Conservation (phyloP, 129 eudicot genomes). For the Kitagawia praeruptora region DNA sequence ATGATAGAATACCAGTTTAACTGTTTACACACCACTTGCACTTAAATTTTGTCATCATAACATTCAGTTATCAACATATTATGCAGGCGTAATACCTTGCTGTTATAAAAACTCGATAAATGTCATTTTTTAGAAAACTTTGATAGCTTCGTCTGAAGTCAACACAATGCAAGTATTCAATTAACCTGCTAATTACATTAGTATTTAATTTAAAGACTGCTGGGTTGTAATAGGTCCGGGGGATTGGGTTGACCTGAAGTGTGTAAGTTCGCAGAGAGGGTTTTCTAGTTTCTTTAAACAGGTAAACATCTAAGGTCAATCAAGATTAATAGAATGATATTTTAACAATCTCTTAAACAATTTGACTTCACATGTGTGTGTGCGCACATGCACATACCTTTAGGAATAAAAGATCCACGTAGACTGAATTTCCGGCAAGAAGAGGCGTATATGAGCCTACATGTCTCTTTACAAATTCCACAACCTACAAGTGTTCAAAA, state of each 20-base stretch:
- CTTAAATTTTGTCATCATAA: not conserved
- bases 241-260: not conserved
- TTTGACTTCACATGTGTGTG: not conserved
- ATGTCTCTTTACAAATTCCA: conserved; percentile 57
- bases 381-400: conserved; percentile 29
- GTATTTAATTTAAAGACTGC: not conserved
- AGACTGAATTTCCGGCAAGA: conserved; percentile 69
- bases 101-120: not conserved
- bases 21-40: not conserved
- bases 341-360: not conserved
- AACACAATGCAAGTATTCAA: not conserved
- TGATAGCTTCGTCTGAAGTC: not conserved
- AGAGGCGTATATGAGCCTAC: conserved; percentile 54
- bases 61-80: not conserved
- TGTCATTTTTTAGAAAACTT: not conserved
- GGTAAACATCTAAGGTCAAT: not conserved
- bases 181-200: not conserved
- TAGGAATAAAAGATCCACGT: conserved; percentile 48
- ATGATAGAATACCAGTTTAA: not conserved
- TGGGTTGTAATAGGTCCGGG: not conserved
- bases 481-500: conserved; percentile 40
- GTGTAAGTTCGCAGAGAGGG: not conserved
- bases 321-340: not conserved
- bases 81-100: not conserved
- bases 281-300: too few relatives aligned